Evolutionary conservation across 2,329 filamentous ascomycete genomes (phyloP), one percentile per base, ranked within the genome.

Genomic region (Fonsecaea monophora): DNA sequence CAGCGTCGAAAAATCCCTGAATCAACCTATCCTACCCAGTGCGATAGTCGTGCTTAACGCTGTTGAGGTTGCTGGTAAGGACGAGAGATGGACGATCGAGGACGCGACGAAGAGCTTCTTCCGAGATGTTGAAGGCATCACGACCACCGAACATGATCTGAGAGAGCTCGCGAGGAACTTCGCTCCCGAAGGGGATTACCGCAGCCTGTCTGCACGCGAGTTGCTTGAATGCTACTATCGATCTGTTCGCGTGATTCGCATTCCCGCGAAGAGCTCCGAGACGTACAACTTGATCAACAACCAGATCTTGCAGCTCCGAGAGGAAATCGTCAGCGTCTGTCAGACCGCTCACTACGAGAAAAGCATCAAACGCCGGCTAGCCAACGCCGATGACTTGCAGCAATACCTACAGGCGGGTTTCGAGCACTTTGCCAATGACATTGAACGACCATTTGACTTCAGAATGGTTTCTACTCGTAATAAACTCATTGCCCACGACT

Each of bases 1-100:
- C 12, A 81, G 82, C 1, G 75, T 86, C 6, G 84, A 86, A 68
- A 84, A 80, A 66, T 84, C 84, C 0, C 78, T 82, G 53, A 86
- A 86, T 65, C 85, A 87, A 68, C 84, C 85, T 0, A 79, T 82
- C 2, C 77, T 87, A 2, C 84, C 85, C 2, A 83, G 86, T 70
- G 84, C 82, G 5, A 80, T 87, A 60, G 82, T 87, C 50, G 83
- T 82, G 0, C 75, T 87, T 40, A 86, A 86, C 71, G 80, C 79
- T 1, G 77, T 79, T 0, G 78, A 83, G 8, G 71, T 74, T 50
- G 75, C 75, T 45, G 74, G 80, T 38, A 73, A 75, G n/a, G 69
- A 75, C 7, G 75, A 79, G 54, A 38, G 35, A 55, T 86, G 83
- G 83, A 78, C 84, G 67, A 69, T 77, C 2, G 68, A 79, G 8